Percentiles rank a stretch among this genome's conserved stretches.
Evolutionary conservation across 306 rosid genomes (phyloP).

Genomic region (Malus fusca): DNA sequence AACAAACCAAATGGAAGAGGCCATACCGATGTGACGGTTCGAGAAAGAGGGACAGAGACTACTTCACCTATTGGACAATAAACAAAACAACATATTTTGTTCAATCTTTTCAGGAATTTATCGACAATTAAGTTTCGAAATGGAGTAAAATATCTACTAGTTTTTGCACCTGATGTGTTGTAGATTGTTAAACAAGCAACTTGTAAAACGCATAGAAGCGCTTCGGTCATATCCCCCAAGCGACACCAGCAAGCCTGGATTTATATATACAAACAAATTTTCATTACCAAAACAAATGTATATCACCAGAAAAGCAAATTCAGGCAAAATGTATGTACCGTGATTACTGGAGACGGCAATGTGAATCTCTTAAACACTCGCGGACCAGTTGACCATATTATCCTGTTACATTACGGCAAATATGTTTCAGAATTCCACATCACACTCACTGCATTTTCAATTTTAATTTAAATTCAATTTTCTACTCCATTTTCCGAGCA

Average conservation of each 20-base stretch:
- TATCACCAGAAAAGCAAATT: conserved; percentile 4
- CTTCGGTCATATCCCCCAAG: conserved; percentile 58
- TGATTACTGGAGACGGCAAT: conserved; percentile 52
- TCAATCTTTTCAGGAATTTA: background rate
- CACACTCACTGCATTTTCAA: background rate
- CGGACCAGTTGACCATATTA: conserved; percentile 85
- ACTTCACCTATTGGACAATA: conserved; percentile 56
- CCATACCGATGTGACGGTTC: conserved; percentile 67
- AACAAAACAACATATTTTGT: background rate
- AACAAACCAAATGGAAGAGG: conserved; percentile 89
- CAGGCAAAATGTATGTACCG: conserved; percentile 24
- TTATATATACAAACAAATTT: conserved; percentile 1
- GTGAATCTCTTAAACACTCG: conserved; percentile 83
- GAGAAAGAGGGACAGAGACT: conserved; percentile 55
- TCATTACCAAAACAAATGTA: background rate
- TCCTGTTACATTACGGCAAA: conserved; percentile 34
- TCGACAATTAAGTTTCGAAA: too few species aligned
- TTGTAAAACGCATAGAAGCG: conserved; percentile 84
- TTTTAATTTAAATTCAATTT: background rate
- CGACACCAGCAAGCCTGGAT: conserved; percentile 88
- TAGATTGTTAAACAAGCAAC: conserved; percentile 66
- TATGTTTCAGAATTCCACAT: background rate
- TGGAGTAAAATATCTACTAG: conserved; percentile 1
- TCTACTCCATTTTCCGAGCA: conserved; percentile 10
- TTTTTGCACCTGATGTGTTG: conserved; percentile 68